A percentile compares a stretch with the other conserved stretches of the same genome.
Evolutionary conservation across 495 filamentous ascomycete genomes (phyloP).

Genomic region (Clavariopsis aquatica): DNA sequence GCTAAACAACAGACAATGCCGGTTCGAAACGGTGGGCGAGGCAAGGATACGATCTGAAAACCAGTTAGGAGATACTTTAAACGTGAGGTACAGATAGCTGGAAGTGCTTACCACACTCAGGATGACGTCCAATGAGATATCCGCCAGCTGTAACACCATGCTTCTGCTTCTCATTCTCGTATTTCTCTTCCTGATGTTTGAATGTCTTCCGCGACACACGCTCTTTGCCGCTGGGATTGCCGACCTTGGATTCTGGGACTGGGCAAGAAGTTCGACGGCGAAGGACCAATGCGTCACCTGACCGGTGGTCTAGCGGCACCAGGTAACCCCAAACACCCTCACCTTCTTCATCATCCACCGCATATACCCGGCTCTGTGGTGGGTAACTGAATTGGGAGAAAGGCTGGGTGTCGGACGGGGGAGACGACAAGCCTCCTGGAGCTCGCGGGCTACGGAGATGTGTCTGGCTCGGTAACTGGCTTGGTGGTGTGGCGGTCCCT

Average conservation of each 20-base stretch:
- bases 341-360: conserved; percentile 81
- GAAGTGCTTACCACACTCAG: conserved; percentile 78
- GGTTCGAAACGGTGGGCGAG: conserved; percentile 86
- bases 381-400: conserved; percentile 79
- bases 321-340: conserved; percentile 97
- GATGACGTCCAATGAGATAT: conserved; percentile 88
- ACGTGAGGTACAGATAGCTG: conserved; percentile 3
- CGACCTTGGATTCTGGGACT: conserved; percentile 42
- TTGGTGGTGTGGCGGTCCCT: conserved; percentile 69
- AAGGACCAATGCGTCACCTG: conserved; percentile 71
- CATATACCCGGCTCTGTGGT: conserved; percentile 70
- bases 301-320: conserved; percentile 70
- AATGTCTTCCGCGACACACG: conserved; percentile 40
- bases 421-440: conserved; percentile 68
- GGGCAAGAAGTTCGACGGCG: conserved; percentile 68
- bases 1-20: conserved; percentile 86
- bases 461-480: conserved; percentile 56
- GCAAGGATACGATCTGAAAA: conserved; percentile 74
- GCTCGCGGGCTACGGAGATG: conserved; percentile 51
- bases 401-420: conserved; percentile 64
- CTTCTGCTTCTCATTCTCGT: conserved; percentile 59
- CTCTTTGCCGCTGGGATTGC: conserved; percentile 46
- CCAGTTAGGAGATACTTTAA: conserved; percentile 3
- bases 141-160: conserved; percentile 67
- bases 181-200: conserved; percentile 57